Percentiles rank a stretch among this genome's conserved stretches.
phyloP scores from a whole-genome alignment of 2,329 filamentous ascomycete genomes.

The Fusarium sp. region DNA sequence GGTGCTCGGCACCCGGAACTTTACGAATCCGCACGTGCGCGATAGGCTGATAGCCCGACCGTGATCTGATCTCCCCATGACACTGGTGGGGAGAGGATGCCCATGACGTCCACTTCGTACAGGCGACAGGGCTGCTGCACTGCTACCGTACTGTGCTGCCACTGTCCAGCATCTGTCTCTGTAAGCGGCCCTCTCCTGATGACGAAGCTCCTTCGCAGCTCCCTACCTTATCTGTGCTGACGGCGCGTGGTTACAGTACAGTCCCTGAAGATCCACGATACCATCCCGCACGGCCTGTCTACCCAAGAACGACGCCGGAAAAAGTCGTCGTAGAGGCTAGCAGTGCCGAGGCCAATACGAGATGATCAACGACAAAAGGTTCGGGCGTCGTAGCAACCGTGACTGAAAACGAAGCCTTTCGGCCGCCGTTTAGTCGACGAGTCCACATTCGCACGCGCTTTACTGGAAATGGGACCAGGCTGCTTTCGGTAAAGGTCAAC shows the following conservation, averaged over 20 bases:
- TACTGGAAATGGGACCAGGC: constrained; percentile 25
- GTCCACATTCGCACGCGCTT: not conserved
- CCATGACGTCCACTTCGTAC: constrained; percentile 30
- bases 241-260: not conserved
- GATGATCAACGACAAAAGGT: not conserved
- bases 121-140: not conserved
- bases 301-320: not conserved
- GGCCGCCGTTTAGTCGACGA: not conserved
- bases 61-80: constrained; percentile 25
- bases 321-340: constrained; percentile 13
- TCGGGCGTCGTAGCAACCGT: not conserved
- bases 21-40: constrained; percentile 27
- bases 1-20: not conserved
- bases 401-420: constrained; percentile 7
- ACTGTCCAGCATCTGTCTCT: not conserved
- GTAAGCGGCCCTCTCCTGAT: constrained; percentile 6
- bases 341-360: constrained; percentile 18
- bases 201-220: constrained; percentile 26
- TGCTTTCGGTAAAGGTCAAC: constrained; percentile 12
- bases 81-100: constrained; percentile 22
- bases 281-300: not conserved
- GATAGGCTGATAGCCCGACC: constrained; percentile 17
- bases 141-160: not conserved
- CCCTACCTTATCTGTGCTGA: constrained; percentile 21
- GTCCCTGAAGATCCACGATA: not conserved